Conservation (phyloP, 257 asterid genomes). For the Solanum sejunctum region DNA sequence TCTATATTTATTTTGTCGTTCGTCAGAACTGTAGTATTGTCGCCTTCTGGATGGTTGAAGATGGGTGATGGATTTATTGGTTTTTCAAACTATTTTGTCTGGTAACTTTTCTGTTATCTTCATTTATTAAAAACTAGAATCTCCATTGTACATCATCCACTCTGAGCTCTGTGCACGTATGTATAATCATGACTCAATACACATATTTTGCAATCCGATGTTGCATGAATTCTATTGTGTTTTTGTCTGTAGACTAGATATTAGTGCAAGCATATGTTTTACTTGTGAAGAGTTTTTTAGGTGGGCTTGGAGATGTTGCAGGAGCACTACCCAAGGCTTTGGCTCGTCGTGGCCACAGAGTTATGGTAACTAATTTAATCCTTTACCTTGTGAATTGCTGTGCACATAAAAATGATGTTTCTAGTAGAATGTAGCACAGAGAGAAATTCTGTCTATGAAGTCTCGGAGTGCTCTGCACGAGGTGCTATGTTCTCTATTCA, state of each 20-base stretch:
- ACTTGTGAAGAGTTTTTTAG: constrained; percentile 23
- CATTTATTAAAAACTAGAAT: background rate
- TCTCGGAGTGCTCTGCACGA: background rate
- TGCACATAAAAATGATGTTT: background rate
- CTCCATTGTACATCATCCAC: background rate
- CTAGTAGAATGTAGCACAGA: background rate
- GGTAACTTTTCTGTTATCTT: background rate
- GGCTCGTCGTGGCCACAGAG: constrained; percentile 98
- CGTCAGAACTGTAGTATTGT: background rate
- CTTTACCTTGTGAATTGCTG: background rate
- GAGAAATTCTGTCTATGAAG: background rate
- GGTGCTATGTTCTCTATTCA: background rate
- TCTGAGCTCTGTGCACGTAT: background rate
- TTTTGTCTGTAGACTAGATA: background rate
- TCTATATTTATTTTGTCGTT: background rate
- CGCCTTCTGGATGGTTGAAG: background rate
- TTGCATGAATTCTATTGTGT: background rate
- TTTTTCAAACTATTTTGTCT: background rate
- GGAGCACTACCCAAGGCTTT: constrained; percentile 99
- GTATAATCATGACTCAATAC: background rate
- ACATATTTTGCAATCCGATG: background rate
- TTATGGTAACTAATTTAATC: constrained; percentile 52
- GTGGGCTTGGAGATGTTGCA: constrained; percentile 99
- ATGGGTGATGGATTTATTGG: background rate
- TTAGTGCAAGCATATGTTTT: background rate